phyloP scores from a whole-genome alignment of 257 asterid genomes.

The Verbena officinalis region DNA sequence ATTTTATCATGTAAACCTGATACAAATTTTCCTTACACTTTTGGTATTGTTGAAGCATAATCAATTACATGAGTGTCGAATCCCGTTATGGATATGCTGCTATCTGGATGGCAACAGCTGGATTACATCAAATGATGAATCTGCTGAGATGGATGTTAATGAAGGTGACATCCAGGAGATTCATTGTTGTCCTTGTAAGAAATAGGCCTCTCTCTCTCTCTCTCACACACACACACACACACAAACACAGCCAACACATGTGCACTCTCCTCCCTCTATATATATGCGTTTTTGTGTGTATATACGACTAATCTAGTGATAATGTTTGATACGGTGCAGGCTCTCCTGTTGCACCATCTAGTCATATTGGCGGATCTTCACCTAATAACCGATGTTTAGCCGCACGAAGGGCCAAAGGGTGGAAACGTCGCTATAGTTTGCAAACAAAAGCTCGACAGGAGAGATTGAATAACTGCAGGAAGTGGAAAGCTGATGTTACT shows the following conservation, averaged over 20 bases:
- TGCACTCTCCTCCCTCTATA: not conserved
- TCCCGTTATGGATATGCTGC: conserved; percentile 93
- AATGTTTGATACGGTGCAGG: conserved; percentile 47
- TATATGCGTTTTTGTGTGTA: not conserved
- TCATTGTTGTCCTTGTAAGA: conserved; percentile 35
- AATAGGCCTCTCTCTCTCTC: conserved; percentile 29
- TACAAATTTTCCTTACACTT: conserved; percentile 4
- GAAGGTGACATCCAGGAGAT: conserved; percentile 58
- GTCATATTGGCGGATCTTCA: conserved; percentile 50
- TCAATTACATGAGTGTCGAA: conserved; percentile 55
- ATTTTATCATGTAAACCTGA: conserved; percentile 11
- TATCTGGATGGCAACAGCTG: conserved; percentile 67
- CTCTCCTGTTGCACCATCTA: conserved; percentile 40
- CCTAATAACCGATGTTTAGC: conserved; percentile 61
- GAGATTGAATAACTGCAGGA: conserved; percentile 57
- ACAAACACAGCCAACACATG: not conserved
- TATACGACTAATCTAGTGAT: conserved; percentile 15
- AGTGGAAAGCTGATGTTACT: conserved; percentile 57
- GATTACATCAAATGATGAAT: conserved; percentile 58
- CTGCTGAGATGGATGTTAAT: conserved; percentile 91
- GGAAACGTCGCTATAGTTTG: conserved; percentile 74
- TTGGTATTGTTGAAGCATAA: conserved; percentile 54
- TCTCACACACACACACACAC: not conserved
- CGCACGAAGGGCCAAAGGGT: conserved; percentile 70
- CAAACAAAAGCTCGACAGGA: conserved; percentile 78